phyloP scores from a whole-genome alignment of 2,329 filamentous ascomycete genomes.

The Trichophyton equinum region DNA sequence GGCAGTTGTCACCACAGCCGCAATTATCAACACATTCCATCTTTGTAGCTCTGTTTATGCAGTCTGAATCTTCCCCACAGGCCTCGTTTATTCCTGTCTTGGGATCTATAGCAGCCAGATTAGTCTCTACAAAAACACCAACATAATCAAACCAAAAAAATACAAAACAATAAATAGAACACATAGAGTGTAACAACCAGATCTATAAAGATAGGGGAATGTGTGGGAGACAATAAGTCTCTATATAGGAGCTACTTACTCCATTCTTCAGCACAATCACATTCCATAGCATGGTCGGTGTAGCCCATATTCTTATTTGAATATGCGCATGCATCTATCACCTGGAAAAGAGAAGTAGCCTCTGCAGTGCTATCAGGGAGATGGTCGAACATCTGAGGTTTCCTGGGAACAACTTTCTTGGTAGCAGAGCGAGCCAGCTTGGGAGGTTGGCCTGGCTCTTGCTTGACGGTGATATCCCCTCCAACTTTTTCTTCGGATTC shows the following conservation, averaged over 20 bases:
- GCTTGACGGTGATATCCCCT: slow-evolving; percentile 50
- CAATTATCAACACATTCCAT: slow-evolving; percentile 88
- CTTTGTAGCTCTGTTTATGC: slow-evolving; percentile 95
- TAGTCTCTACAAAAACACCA: background rate
- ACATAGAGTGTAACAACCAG: background rate
- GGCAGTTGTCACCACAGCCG: slow-evolving; percentile 74
- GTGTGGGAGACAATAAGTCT: slow-evolving; percentile 6
- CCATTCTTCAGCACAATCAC: slow-evolving; percentile 90
- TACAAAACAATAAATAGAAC: background rate
- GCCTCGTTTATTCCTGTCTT: slow-evolving; percentile 55
- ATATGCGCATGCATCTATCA: slow-evolving; percentile 78
- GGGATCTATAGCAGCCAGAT: slow-evolving; percentile 31
- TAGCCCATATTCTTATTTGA: slow-evolving; percentile 82
- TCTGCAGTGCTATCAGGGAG: slow-evolving; percentile 67
- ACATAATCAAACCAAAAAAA: background rate
- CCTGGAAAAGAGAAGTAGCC: slow-evolving; percentile 61
- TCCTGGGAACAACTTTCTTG: slow-evolving; percentile 52
- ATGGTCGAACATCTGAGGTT: slow-evolving; percentile 57
- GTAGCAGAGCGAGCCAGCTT: slow-evolving; percentile 63
- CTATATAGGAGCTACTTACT: slow-evolving; percentile 49
- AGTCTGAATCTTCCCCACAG: slow-evolving; percentile 92
- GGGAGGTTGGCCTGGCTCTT: slow-evolving; percentile 53
- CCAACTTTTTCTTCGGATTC: slow-evolving; percentile 43
- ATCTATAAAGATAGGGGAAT: background rate
- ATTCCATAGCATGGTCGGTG: slow-evolving; percentile 87